Evolutionary conservation across 2,329 filamentous ascomycete species (phyloP), one percentile per base, ranked within the genome.

Genomic region (Pezicula neosporulosa): DNA sequence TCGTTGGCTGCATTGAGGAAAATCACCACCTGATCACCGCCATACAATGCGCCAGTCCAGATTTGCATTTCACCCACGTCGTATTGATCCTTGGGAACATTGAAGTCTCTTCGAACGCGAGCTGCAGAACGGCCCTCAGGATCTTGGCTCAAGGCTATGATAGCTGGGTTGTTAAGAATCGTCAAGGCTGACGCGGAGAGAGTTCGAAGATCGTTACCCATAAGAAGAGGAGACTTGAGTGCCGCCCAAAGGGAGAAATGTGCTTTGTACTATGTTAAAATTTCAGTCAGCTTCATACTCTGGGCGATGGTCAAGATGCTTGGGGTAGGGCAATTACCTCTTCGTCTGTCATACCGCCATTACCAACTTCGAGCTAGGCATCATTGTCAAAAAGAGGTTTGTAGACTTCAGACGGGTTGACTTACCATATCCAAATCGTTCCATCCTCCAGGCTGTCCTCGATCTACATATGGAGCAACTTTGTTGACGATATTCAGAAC

Each of bases 1-100:
- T 56, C 63, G 53, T 72, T 70, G 18, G 68, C 74, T 6, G 68
- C 71, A 54, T 80, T 80, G 50, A 80, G 36, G 27, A 64, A 62
- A 9, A 79, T 66, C 2, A 75, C 69, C 16, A 79, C 68, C 19
- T 74, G 45, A 44, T 62, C 60, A 30, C 55, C 64, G 13, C 49
- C 35, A 47, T 52, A 8, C 43, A 41, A 41, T 47, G 48, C 10
- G 51, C 36, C 19, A 47, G 37, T 16, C 55, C 52, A 45, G 6
- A 19, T 44, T 19, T 36, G 33, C 37, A 49, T 6, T 16, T 37
- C 19, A n/a, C 30, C 33, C 35, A 27, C 27, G 16, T 30, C 33
- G 35, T 54, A 30, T 28, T 39, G 18, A 27, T 47, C 44, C n/a
- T 47, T 47, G 7, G 15, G n/a, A n/a, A 47, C 44, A 36, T 47